Base-by-base conservation (phyloP, 140 eudicot species). In the Senecio squalidus region DNA sequence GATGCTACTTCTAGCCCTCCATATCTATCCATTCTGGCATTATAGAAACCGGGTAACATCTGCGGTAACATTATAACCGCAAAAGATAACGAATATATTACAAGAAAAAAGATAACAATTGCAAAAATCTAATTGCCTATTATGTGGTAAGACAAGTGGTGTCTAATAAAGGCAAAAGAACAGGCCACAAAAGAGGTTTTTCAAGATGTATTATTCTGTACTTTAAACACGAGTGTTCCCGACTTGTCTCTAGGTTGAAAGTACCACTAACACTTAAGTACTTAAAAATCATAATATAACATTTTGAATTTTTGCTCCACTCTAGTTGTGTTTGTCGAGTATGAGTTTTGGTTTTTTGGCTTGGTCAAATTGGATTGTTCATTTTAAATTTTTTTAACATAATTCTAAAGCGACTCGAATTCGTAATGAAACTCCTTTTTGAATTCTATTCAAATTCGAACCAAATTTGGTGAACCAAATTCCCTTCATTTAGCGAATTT, bases 151-250 rank as follows among this genome's bases (percentile, higher is more conserved):
- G n/a, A 22, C 29, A 30, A 60, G 47, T 47, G 47, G 48, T 34
- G 18, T 28, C 28, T 28, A 17, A 61, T 45, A 44, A 47, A 47
- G 68, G 48, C 23, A 62, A 47, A 47, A 30, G n/a, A 31, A 33
- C 17, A 28, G 47, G 48, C 24, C 58, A 30, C 5, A 47, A 62
- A 21, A 50, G 23, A 33, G 27, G 58, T 29, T 40, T 58, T 34
- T 58, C 64, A 21, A 36, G 29, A 27, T 61, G 53, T 23, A 20
- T 27, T 11, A 11, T 44, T 61, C 21, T 61, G 67, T 29, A 61
- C 45, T 44, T 61, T 61, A 26, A n/a, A 17, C 53, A 61, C 55
- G n/a, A 23, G 21, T 54, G 40, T 54, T 60, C 16, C 18, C 25
- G 11, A 41, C 41, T 18, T 60, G 7, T 25, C 3, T 13, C 23